phyloP scores from a whole-genome alignment of 371 early-diverging fungal genomes.

The Neoconidiobolus thromboides region DNA sequence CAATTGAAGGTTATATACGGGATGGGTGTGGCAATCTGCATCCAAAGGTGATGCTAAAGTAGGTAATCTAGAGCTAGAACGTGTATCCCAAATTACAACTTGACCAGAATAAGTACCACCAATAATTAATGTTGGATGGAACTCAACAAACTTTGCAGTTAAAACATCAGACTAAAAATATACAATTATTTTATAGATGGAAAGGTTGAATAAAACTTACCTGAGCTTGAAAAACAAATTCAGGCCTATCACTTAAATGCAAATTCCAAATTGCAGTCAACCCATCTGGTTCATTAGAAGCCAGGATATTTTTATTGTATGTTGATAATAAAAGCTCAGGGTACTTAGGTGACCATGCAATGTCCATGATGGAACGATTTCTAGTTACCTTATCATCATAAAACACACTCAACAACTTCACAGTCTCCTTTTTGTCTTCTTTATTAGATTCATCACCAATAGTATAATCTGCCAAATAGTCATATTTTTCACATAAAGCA shows the following conservation, averaged over 20 bases:
- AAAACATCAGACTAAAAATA: constrained; percentile 73
- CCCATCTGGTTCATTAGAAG: constrained; percentile 85
- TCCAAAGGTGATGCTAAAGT: constrained; percentile 75
- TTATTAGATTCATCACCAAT: constrained; percentile 22
- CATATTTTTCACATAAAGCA: constrained; percentile 75
- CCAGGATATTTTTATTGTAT: constrained; percentile 71
- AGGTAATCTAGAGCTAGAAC: constrained; percentile 56
- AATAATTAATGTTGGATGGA: constrained; percentile 75
- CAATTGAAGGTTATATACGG: constrained; percentile 70
- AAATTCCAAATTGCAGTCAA: constrained; percentile 84
- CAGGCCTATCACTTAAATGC: constrained; percentile 71
- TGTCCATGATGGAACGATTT: constrained; percentile 72
- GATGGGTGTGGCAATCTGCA: constrained; percentile 88
- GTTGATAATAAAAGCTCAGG: constrained; percentile 73
- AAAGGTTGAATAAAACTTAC: constrained; percentile 13
- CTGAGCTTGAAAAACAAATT: constrained; percentile 82
- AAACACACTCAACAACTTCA: constrained; percentile 49
- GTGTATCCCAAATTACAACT: constrained; percentile 89
- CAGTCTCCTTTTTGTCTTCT: constrained; percentile 39
- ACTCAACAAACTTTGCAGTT: constrained; percentile 69
- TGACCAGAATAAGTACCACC: constrained; percentile 95
- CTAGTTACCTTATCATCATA: constrained; percentile 64
- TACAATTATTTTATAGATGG: background rate
- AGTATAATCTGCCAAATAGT: constrained; percentile 87
- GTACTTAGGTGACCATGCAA: constrained; percentile 82